Evolutionary conservation across 768 basidiomycete genomes (phyloP), one percentile per base, ranked within the genome.

Genomic region (Lactarius hatsudake): DNA sequence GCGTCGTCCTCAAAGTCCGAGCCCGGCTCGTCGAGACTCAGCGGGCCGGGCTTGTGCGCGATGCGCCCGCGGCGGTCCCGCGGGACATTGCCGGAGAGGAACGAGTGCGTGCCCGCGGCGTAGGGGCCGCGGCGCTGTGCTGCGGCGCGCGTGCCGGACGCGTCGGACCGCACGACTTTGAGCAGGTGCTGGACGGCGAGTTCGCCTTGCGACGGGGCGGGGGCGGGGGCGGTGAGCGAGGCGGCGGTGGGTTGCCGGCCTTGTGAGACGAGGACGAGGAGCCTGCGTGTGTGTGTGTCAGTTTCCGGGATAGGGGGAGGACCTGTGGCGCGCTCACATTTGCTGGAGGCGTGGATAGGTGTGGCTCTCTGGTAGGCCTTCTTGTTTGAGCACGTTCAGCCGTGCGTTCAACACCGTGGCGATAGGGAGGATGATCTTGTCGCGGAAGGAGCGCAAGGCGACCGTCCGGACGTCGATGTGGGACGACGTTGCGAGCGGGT

Each of bases 401-500:
- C 87, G 82, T 3, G 80, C 75, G 54, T 86, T 81, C 15, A 93
- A 76, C 10, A 84, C 79, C 61, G 82, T 73, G 59, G 80, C 84
- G 20, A 89, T 78, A 0, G 91, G 89, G 23, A 91, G 79, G 42
- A 94, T 85, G 64, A 94, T 86, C 63, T 83, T 84, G 77, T 94
- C 92, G 34, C 93, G 85, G 75, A 94, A 94, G 9, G 89, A 85
- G 51, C 86, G 83, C 30, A 94, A 80, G 7, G 91, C 89, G n/a
- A 94, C 82, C 7, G 86, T 86, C 36, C 93, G 87, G 30, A 94
- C 91, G 69, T 94, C 93, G 61, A 94, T 91, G 42, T 84, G 85
- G 18, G 83, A 79, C 0, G 81, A 74, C 26, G 84, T 53, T 63
- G 72, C 75, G 65, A 73, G 77, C 26, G 68, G 69, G 45, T 77